Evolutionary conservation across 371 early-diverging fungal genomes (phyloP).

Genomic region (Mucor piriformis): DNA sequence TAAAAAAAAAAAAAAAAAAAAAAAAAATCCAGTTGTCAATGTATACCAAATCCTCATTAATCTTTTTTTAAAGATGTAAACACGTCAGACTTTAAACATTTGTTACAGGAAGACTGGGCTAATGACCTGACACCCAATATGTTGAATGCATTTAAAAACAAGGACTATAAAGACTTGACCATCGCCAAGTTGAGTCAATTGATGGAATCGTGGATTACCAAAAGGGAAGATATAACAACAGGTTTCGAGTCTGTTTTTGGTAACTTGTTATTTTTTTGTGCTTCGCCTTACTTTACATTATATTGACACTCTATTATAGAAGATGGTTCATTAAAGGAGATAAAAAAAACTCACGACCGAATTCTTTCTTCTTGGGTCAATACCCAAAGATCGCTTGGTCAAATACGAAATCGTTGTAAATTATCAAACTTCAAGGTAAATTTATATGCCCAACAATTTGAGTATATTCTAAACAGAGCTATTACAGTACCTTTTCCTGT

Average conservation of each 20-base stretch:
- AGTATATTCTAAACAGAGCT: neutral
- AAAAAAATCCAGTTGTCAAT: neutral
- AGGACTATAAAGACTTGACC: slow-evolving; percentile 16
- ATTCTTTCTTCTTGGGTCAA: slow-evolving; percentile 14
- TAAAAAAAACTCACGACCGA: slow-evolving; percentile 13
- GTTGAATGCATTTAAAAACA: slow-evolving; percentile 11
- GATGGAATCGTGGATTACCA: slow-evolving; percentile 20
- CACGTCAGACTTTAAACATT: neutral
- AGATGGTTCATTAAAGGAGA: slow-evolving; percentile 17
- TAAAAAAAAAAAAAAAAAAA: neutral
- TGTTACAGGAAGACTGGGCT: slow-evolving; percentile 26
- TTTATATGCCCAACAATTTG: neutral
- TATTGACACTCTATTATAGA: slow-evolving; percentile 2
- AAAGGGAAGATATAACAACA: slow-evolving; percentile 19
- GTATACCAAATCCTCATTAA: neutral
- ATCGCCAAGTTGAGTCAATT: slow-evolving; percentile 23
- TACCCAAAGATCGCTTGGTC: slow-evolving; percentile 15
- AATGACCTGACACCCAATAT: slow-evolving; percentile 10
- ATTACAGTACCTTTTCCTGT: slow-evolving; percentile 21
- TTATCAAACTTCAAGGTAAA: slow-evolving; percentile 22
- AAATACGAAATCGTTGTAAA: slow-evolving; percentile 15
- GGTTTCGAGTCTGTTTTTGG: slow-evolving; percentile 24
- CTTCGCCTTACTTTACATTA: neutral
- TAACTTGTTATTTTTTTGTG: slow-evolving; percentile 5
- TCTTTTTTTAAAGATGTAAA: neutral